Percentiles rank a stretch among this genome's conserved stretches.
phyloP scores from a whole-genome alignment of 331 rosid genomes.

The Erythrophleum ivorense region DNA sequence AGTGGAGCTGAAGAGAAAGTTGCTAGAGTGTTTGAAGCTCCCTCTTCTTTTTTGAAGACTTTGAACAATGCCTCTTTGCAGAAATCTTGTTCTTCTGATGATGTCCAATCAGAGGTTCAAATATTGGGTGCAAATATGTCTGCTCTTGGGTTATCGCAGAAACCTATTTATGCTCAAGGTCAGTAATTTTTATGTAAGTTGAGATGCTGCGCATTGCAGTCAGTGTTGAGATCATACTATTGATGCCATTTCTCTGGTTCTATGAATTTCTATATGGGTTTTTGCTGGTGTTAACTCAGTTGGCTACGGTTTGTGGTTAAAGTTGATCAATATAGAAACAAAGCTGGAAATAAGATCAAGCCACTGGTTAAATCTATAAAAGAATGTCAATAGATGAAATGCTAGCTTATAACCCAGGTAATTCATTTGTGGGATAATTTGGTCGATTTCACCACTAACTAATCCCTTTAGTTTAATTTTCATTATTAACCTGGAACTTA shows the following conservation, averaged over 20 bases:
- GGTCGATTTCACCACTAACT: background rate
- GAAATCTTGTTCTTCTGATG: slow-evolving; percentile 59
- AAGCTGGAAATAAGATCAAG: background rate
- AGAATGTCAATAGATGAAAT: background rate
- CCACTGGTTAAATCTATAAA: slow-evolving; percentile 18
- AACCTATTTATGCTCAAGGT: slow-evolving; percentile 90
- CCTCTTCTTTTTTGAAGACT: slow-evolving; percentile 87
- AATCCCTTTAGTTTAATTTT: background rate
- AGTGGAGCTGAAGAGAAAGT: slow-evolving; percentile 99
- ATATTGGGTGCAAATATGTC: slow-evolving; percentile 99
- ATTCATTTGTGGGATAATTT: slow-evolving; percentile 26
- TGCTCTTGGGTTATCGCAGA: slow-evolving; percentile 96
- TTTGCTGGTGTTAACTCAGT: slow-evolving; percentile 13
- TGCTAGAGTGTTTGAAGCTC: slow-evolving; percentile 94
- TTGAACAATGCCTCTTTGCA: slow-evolving; percentile 71
- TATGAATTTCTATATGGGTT: background rate
- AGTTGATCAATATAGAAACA: slow-evolving; percentile 5
- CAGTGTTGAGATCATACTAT: background rate
- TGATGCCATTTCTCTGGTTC: slow-evolving; percentile 8
- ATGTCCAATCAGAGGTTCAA: slow-evolving; percentile 66
- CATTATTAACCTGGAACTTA: background rate
- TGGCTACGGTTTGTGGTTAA: background rate
- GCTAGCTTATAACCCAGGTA: background rate
- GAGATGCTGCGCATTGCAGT: background rate
- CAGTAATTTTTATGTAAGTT: slow-evolving; percentile 40